Evolutionary conservation across 305 asterid species (phyloP).

Genomic region (Rubia peregrina): DNA sequence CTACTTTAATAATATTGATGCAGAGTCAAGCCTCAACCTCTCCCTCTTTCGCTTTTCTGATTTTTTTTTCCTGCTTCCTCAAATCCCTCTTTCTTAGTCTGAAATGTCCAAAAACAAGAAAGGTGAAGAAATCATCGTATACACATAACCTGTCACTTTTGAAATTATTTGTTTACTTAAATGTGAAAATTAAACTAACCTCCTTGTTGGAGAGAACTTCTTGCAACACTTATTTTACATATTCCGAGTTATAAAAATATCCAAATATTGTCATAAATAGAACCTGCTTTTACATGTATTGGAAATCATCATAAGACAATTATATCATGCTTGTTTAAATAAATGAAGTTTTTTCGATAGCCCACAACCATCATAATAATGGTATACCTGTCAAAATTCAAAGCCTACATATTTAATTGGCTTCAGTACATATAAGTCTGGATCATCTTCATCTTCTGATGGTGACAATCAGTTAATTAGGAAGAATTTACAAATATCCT

Average conservation of each 20-base stretch:
- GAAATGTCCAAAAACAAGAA: constrained; percentile 21
- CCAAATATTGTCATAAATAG: constrained; percentile 78
- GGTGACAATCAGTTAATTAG: constrained; percentile 9
- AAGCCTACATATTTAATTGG: constrained; percentile 85
- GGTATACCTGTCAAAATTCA: constrained; percentile 87
- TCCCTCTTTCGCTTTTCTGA: constrained; percentile 84
- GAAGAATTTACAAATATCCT: background rate
- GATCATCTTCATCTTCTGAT: constrained; percentile 96
- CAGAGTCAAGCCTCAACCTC: constrained; percentile 44
- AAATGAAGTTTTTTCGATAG: background rate
- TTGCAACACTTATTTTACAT: constrained; percentile 67
- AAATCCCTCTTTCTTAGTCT: constrained; percentile 82
- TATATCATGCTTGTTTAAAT: background rate
- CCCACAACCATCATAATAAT: background rate
- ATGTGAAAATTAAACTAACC: constrained; percentile 35
- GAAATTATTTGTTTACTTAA: background rate
- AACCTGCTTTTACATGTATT: constrained; percentile 87
- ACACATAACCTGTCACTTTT: background rate
- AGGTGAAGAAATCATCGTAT: background rate
- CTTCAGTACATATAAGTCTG: constrained; percentile 89
- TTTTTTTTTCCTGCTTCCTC: constrained; percentile 76
- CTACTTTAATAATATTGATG: background rate
- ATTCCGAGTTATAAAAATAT: constrained; percentile 70
- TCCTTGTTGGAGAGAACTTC: constrained; percentile 81
- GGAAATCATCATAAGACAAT: constrained; percentile 15